Base-by-base conservation (phyloP, 306 rosid species). In the Casuarina glauca region DNA sequence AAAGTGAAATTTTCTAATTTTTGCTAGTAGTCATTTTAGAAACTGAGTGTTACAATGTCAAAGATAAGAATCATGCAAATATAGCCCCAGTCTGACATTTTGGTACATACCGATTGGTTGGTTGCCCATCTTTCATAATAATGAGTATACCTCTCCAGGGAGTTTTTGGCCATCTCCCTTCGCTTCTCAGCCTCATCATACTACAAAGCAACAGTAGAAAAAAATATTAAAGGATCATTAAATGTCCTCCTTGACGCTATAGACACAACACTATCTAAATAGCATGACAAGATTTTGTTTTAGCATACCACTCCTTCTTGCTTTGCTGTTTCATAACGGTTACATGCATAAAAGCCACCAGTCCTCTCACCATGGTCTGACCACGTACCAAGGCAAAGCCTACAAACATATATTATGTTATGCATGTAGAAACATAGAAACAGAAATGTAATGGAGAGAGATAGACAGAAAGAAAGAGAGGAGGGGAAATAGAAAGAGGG, bases 331-430 rank as follows among this genome's bases (percentile, higher is more conserved):
- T 93, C 98, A 69, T 93, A 93, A 63, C 98, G 96, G 79, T 93
- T 93, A 88, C 98, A 93, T 52, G 98, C 98, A 90, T 93, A 93
- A 83, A 93, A 93, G 3, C 98, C 98, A 74, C 97, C 98, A 1
- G 97, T 91, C 82, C 93, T 88, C 84, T 93, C 98, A 82, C 98
- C 97, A 85, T 93, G 98, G 62, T 93, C 98, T 5, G 92, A 83
- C 98, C 97, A 93, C 11, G 92, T 89, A 86, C 97, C 98, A 81
- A 93, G 90, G 81, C 98, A 93, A 61, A 91, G 91, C 98, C 98
- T 93, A 85, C 41, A 76, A 75, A 73, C 78, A 78, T 79, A 52
- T 35, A 79, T 61, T 48, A 64, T 52, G 16, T 43, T 26, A 26
- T 26, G 32, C 32, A 26, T 26, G 32, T 26, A 26, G 32, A 26